These are phyloP conservation scores for Pythium aquatile DNA, from an alignment of 352 stramenopile genomes.

Conservation along the genomic window DNA sequence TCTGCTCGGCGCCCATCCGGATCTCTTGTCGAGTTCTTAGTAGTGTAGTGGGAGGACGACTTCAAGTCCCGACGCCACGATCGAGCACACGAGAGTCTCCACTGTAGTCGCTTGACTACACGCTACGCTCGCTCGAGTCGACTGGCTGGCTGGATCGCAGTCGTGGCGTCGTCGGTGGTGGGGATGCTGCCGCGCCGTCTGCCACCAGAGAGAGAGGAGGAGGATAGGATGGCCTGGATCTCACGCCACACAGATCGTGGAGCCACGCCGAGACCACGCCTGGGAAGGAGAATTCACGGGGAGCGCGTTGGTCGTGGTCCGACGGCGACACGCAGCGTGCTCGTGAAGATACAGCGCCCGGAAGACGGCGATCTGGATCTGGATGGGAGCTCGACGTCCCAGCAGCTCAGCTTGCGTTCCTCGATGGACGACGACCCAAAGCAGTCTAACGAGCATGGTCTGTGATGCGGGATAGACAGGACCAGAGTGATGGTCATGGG, in stretches of 20 bases:
- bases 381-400: neutral
- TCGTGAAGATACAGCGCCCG: neutral
- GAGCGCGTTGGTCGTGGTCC: neutral
- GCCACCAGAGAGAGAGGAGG: neutral
- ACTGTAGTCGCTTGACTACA: neutral
- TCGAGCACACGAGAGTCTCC: neutral
- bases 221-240: neutral
- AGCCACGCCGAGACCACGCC: constrained; percentile 11
- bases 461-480: constrained; percentile 8
- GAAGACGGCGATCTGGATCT: neutral
- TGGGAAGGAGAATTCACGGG: neutral
- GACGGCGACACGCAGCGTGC: neutral
- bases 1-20: constrained; percentile 63
- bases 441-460: neutral
- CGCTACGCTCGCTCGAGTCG: neutral
- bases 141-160: constrained; percentile 1
- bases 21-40: too few relatives aligned
- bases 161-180: neutral
- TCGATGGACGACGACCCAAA: constrained; percentile 25
- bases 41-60: neutral
- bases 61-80: neutral
- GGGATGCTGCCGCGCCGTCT: neutral
- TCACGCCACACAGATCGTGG: neutral
- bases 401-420: constrained; percentile 6
- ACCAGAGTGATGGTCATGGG: constrained; percentile 23